Percentiles rank a stretch among this genome's conserved stretches.
phyloP scores from a whole-genome alignment of 108 stramenopile species.

The Cyclotella distinguenda region DNA sequence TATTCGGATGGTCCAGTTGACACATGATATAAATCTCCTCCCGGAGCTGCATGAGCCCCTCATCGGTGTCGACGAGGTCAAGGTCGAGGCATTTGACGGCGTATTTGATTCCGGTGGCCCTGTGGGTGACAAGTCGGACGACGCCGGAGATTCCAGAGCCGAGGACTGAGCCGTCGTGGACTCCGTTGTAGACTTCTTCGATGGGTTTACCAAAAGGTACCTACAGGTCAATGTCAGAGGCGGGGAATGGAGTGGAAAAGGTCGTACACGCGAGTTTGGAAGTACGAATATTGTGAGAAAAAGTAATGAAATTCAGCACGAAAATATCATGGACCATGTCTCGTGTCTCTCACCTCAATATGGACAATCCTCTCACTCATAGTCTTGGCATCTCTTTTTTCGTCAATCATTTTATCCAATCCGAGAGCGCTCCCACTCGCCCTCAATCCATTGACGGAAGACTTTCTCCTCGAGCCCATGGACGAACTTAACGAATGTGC shows the following conservation, averaged over 20 bases:
- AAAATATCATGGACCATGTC: not conserved
- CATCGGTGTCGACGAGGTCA: constrained; percentile 58
- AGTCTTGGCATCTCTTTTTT: constrained; percentile 49
- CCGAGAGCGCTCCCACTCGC: constrained; percentile 37
- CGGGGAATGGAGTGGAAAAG: not conserved
- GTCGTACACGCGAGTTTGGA: too few relatives aligned
- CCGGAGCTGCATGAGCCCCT: constrained; percentile 62
- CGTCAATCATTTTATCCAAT: constrained; percentile 52
- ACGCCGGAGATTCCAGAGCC: constrained; percentile 80
- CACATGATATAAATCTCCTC: constrained; percentile 89
- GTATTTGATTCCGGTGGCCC: constrained; percentile 72
- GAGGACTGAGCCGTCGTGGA: constrained; percentile 75
- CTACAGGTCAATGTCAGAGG: constrained; percentile 10
- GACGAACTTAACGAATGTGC: constrained; percentile 19
- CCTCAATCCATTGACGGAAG: constrained; percentile 15
- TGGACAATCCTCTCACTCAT: constrained; percentile 50
- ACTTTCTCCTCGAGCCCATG: not conserved
- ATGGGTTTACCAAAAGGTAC: constrained; percentile 73
- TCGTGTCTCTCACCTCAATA: constrained; percentile 51
- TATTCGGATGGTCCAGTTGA: constrained; percentile 89
- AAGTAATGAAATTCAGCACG: not conserved
- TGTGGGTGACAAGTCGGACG: constrained; percentile 76
- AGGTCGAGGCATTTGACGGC: constrained; percentile 83
- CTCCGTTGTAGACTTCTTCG: constrained; percentile 83
- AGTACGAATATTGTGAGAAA: too few relatives aligned